phyloP scores from a whole-genome alignment of 139 green algal genomes.

The Edaphochlamys debaryana region DNA sequence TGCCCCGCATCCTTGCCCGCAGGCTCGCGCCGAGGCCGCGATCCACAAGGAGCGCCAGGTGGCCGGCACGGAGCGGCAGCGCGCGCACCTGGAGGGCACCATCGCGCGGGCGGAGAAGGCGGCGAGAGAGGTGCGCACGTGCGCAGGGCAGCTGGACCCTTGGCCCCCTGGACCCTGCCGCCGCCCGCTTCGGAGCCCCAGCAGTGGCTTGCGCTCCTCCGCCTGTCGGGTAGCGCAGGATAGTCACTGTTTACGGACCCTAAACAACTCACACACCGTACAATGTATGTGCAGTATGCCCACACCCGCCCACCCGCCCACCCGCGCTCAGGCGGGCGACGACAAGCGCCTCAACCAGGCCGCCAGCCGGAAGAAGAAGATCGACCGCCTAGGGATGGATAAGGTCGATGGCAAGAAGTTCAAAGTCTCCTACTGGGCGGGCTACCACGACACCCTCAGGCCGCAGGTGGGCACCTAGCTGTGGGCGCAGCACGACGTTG shows the following conservation, averaged over 20 bases:
- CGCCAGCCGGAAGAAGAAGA: conserved; percentile 66
- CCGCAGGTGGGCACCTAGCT: conserved; percentile 42
- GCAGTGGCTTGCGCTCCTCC: too few relatives aligned
- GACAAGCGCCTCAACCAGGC: conserved; percentile 75
- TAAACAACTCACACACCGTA: too few relatives aligned
- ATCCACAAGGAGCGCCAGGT: conserved; percentile 60
- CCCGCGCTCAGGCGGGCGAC: conserved; percentile 54
- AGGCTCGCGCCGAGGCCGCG: conserved; percentile 37
- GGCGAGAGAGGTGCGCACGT: conserved; percentile 22
- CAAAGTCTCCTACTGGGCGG: conserved; percentile 38
- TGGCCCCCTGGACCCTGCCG: too few relatives aligned
- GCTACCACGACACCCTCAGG: conserved; percentile 15
- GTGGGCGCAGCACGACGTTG: background rate
- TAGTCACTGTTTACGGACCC: too few relatives aligned
- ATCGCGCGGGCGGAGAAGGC: conserved; percentile 42
- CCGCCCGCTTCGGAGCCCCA: too few relatives aligned
- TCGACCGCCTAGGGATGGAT: conserved; percentile 68
- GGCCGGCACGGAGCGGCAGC: conserved; percentile 58
- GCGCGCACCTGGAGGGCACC: conserved; percentile 40
- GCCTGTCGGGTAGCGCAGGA: too few relatives aligned
- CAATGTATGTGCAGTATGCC: too few relatives aligned
- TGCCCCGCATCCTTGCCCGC: too few relatives aligned
- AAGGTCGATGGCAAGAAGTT: conserved; percentile 64
- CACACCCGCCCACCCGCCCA: background rate
- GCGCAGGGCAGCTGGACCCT: too few relatives aligned